Conservation (phyloP, 192 early-diverging fungal species). For the Allomyces macrogynus region DNA sequence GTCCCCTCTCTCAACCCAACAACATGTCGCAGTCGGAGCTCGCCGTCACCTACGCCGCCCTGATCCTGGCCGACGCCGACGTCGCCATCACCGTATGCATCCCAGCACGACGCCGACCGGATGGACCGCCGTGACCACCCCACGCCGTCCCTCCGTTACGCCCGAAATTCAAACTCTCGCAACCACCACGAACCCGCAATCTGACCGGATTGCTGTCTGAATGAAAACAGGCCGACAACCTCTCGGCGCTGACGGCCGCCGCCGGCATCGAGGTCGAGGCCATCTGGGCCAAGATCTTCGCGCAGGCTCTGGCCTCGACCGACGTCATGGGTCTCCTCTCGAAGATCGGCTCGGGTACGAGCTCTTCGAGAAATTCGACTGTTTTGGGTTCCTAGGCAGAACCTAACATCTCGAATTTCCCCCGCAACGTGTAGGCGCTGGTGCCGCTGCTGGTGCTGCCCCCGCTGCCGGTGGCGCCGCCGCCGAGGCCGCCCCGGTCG, state of each 20-base stretch:
- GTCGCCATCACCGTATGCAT: not conserved
- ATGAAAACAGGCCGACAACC: constrained; percentile 1
- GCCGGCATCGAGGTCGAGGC: constrained; percentile 2
- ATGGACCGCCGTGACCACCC: too few relatives aligned
- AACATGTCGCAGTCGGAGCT: not conserved
- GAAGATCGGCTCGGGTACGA: constrained; percentile 1
- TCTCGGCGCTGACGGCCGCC: not conserved
- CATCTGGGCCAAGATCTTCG: constrained; percentile 5
- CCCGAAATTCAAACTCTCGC: too few relatives aligned
- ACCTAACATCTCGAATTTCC: too few relatives aligned
- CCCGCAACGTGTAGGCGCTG: not conserved
- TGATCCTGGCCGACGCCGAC: not conserved
- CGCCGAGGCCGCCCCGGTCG: not conserved
- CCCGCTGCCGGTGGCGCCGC: not conserved
- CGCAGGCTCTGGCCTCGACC: constrained; percentile 1
- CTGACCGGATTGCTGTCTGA: not conserved
- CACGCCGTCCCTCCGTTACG: too few relatives aligned
- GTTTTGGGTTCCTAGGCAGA: too few relatives aligned
- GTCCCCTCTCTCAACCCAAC: not conserved
- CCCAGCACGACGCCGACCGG: too few relatives aligned
- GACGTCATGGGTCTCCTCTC: constrained; percentile 3
- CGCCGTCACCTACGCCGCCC: not conserved
- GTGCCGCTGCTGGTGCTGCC: not conserved
- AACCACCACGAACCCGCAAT: too few relatives aligned
- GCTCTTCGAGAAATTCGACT: not conserved